Evolutionary conservation across 352 stramenopile species (phyloP).

Genomic region (Blastocystis sp.): DNA sequence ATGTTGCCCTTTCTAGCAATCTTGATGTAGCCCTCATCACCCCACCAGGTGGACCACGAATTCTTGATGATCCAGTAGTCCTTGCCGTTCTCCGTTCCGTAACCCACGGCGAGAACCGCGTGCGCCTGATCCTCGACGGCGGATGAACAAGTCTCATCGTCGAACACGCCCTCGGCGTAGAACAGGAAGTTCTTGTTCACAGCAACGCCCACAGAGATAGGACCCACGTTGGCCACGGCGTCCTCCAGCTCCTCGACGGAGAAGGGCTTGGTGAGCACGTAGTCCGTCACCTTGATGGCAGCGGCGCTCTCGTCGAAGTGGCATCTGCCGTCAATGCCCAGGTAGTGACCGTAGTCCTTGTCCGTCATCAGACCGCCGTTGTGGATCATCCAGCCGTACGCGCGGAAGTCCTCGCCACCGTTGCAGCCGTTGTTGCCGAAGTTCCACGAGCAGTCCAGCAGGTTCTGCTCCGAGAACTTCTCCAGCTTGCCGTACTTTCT

Average conservation of each 20-base stretch:
- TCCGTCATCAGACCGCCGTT: constrained; percentile 79
- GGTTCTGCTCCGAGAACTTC: constrained; percentile 85
- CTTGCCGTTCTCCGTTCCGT: constrained; percentile 83
- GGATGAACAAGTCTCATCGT: constrained; percentile 86
- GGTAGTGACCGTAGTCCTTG: constrained; percentile 84
- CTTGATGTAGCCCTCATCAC: constrained; percentile 89
- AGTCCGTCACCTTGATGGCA: constrained; percentile 78
- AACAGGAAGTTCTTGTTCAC: constrained; percentile 86
- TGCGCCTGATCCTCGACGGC: constrained; percentile 88
- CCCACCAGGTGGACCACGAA: constrained; percentile 90
- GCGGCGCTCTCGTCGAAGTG: constrained; percentile 83
- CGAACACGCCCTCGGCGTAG: constrained; percentile 85
- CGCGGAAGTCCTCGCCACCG: constrained; percentile 86
- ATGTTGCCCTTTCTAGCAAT: constrained; percentile 90
- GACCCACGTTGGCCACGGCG: constrained; percentile 84
- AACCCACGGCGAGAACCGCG: constrained; percentile 87
- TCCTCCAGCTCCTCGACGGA: constrained; percentile 70
- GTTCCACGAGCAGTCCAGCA: constrained; percentile 89
- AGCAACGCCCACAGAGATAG: constrained; percentile 86
- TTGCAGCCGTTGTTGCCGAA: constrained; percentile 87
- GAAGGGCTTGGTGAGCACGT: constrained; percentile 61
- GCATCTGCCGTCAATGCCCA: constrained; percentile 86
- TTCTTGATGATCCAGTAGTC: constrained; percentile 93
- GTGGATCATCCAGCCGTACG: constrained; percentile 79
- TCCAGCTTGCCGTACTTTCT: constrained; percentile 76